Evolutionary conservation across 257 asterid genomes (phyloP).

Genomic region (Agastache rugosa): DNA sequence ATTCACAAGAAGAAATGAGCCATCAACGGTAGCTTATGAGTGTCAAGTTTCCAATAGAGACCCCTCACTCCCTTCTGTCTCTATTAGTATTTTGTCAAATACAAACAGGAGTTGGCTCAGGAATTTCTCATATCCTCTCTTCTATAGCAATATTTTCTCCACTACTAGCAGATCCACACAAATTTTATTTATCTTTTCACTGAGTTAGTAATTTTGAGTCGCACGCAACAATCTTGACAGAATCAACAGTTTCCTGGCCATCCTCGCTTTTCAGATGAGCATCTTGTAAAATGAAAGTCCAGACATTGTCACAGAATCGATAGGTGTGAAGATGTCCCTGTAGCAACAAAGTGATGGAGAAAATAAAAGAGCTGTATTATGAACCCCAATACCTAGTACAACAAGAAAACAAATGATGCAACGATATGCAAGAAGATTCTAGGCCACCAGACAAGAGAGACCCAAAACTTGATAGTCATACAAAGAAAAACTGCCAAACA

Average conservation of each 20-base stretch:
- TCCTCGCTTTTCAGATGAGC: conserved; percentile 87
- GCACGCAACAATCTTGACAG: conserved; percentile 93
- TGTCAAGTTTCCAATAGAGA: not conserved
- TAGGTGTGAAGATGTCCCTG: conserved; percentile 99
- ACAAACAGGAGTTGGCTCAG: conserved; percentile 31
- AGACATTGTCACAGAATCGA: conserved; percentile 97
- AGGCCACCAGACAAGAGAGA: conserved; percentile 1
- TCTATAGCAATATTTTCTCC: conserved; percentile 14
- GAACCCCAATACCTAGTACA: conserved; percentile 3
- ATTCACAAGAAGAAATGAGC: not conserved
- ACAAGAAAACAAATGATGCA: not conserved
- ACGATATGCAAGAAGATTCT: not conserved
- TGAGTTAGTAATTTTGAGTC: conserved; percentile 86
- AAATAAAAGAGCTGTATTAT: conserved; percentile 9
- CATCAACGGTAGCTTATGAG: conserved; percentile 17
- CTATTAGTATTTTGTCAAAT: conserved; percentile 29
- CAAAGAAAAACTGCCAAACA: conserved; percentile 16
- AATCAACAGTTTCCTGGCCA: conserved; percentile 77
- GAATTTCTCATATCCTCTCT: conserved; percentile 20
- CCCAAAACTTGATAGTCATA: not conserved
- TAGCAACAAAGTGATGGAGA: conserved; percentile 22
- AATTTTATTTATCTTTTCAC: conserved; percentile 50
- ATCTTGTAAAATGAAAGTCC: conserved; percentile 98
- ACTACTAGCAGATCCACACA: conserved; percentile 38
- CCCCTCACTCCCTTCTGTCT: conserved; percentile 18